phyloP scores from a whole-genome alignment of 192 early-diverging fungal genomes.

The Coemansia sp. region DNA sequence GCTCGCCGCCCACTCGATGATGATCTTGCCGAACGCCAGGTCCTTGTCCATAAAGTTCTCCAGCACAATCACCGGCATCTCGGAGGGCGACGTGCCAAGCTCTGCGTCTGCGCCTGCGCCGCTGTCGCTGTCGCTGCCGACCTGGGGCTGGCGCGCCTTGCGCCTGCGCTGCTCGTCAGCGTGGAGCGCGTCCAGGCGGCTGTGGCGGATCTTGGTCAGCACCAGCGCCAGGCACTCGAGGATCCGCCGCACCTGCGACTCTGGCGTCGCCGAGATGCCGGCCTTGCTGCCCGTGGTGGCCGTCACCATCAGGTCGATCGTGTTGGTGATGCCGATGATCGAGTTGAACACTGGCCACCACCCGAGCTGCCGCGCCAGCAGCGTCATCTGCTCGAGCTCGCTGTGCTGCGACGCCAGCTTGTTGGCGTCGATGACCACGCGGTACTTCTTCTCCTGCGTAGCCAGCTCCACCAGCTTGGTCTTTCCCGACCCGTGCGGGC shows the following conservation, averaged over 20 bases:
- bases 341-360: slow-evolving; percentile 93
- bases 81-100: slow-evolving; percentile 39
- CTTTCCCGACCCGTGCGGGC: slow-evolving; percentile 87
- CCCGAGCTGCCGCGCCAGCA: slow-evolving; percentile 83
- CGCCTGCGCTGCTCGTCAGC: slow-evolving; percentile 39
- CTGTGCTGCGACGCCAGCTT: slow-evolving; percentile 73
- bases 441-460: slow-evolving; percentile 67
- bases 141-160: background rate
- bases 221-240: slow-evolving; percentile 80
- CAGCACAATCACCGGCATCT: slow-evolving; percentile 89
- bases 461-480: slow-evolving; percentile 74
- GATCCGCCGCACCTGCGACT: slow-evolving; percentile 83
- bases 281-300: slow-evolving; percentile 92
- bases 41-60: slow-evolving; percentile 83
- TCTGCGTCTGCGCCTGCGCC: background rate
- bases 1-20: slow-evolving; percentile 85
- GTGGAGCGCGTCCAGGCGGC: slow-evolving; percentile 25
- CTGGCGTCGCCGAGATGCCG: slow-evolving; percentile 78
- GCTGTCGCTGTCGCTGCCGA: background rate
- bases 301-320: slow-evolving; percentile 83
- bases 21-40: slow-evolving; percentile 58
- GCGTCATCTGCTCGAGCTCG: slow-evolving; percentile 73
- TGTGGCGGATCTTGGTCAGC: slow-evolving; percentile 62
- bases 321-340: slow-evolving; percentile 67
- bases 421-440: slow-evolving; percentile 80